Percentiles rank a stretch among this genome's conserved stretches.
Evolutionary conservation across 192 early-diverging fungal genomes (phyloP).

Genomic region (Backusella psychrophila): DNA sequence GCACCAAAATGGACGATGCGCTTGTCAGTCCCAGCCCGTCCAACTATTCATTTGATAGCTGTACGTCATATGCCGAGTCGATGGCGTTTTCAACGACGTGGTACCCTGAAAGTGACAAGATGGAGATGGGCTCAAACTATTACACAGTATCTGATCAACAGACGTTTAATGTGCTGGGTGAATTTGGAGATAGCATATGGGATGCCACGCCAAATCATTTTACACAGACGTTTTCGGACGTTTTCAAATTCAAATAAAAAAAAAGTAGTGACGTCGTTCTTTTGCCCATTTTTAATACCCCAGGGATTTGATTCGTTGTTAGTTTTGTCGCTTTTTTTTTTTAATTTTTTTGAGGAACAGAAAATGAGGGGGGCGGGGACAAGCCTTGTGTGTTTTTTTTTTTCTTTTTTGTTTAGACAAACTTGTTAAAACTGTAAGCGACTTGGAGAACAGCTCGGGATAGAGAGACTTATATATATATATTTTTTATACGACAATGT

Average conservation of each 20-base stretch:
- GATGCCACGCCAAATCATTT: neutral
- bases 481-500: neutral
- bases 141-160: neutral
- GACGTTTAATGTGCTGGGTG: neutral
- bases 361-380: neutral
- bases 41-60: constrained; percentile 4
- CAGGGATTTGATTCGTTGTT: neutral
- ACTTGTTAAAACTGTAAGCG: neutral
- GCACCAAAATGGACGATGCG: neutral
- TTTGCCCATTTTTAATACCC: neutral
- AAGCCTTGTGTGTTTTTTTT: neutral
- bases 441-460: neutral
- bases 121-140: neutral
- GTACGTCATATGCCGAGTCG: neutral
- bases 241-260: neutral
- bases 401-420: neutral
- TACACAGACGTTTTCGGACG: neutral
- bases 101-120: neutral
- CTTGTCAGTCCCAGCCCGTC: neutral
- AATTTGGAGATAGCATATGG: constrained; percentile 4
- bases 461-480: too few species aligned
- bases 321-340: neutral
- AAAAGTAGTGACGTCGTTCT: neutral
- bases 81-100: neutral
- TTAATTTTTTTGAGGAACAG: neutral